Conservation (phyloP, 306 rosid species). For the Acacia acuminata region DNA sequence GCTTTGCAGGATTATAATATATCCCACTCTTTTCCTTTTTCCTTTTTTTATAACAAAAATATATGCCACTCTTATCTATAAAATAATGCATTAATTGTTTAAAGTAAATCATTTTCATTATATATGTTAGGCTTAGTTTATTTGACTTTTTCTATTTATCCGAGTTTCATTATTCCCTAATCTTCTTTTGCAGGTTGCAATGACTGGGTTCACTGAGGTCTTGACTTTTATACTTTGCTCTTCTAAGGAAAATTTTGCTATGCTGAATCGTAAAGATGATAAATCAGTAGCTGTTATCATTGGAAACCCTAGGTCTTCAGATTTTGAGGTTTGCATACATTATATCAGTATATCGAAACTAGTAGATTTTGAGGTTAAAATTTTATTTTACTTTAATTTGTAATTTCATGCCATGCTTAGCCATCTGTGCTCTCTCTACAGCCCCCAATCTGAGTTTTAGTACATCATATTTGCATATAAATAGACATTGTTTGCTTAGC, state of each 20-base stretch:
- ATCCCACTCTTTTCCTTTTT: not conserved
- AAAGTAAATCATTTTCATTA: not conserved
- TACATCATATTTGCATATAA: not conserved
- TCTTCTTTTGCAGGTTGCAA: conserved; percentile 65
- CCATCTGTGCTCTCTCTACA: not conserved
- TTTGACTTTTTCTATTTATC: conserved; percentile 20
- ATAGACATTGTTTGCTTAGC: not conserved
- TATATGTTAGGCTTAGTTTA: conserved; percentile 21
- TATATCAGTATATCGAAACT: not conserved
- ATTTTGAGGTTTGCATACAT: conserved; percentile 66
- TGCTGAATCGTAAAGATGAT: conserved; percentile 81
- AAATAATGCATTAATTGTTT: not conserved
- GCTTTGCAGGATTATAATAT: not conserved
- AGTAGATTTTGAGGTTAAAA: not conserved
- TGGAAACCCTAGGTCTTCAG: conserved; percentile 89
- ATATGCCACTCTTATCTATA: not conserved
- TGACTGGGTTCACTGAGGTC: conserved; percentile 88
- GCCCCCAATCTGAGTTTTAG: not conserved
- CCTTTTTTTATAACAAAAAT: not conserved
- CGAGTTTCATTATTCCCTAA: conserved; percentile 6
- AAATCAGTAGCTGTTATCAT: conserved; percentile 69
- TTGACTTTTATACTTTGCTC: conserved; percentile 88
- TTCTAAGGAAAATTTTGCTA: conserved; percentile 66
- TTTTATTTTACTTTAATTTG: not conserved
- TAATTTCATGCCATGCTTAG: not conserved